Conservation (phyloP, 2,329 filamentous ascomycete species). For the Triangularia setosa region DNA sequence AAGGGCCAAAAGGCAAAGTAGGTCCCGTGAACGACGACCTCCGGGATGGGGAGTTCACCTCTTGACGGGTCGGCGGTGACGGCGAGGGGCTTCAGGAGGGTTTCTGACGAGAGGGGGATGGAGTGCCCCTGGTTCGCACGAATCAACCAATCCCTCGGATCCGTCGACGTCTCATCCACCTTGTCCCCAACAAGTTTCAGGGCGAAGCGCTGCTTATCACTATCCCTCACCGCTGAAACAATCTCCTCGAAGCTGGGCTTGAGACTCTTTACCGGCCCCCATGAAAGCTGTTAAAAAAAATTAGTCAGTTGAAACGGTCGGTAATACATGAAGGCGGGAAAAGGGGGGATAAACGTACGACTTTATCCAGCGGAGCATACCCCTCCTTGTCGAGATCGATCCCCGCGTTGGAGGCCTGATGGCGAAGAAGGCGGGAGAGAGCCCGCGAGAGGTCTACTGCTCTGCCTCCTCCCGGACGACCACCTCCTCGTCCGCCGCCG, state of each 20-base stretch:
- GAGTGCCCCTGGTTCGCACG: conserved; percentile 95
- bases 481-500: conserved; percentile 27
- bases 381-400: conserved; percentile 56
- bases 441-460: conserved; percentile 51
- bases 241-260: conserved; percentile 75
- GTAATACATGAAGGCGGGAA: not conserved
- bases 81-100: conserved; percentile 66
- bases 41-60: conserved; percentile 44
- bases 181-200: conserved; percentile 51
- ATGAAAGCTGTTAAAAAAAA: conserved; percentile 43
- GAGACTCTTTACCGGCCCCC: conserved; percentile 60
- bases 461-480: conserved; percentile 28
- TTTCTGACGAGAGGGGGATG: conserved; percentile 63
- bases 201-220: conserved; percentile 88
- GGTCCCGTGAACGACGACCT: conserved; percentile 78
- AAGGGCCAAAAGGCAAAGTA: conserved; percentile 74
- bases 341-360: conserved; percentile 44
- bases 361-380: conserved; percentile 53
- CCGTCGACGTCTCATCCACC: conserved; percentile 30
- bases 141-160: conserved; percentile 73
- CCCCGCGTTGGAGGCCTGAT: conserved; percentile 55
- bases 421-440: conserved; percentile 51
- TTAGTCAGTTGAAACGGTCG: not conserved
- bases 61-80: conserved; percentile 40
- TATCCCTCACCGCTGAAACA: conserved; percentile 62